These are phyloP conservation scores for Dimocarpus longan DNA, from an alignment of 345 rosid genomes.

Conservation along the genomic window DNA sequence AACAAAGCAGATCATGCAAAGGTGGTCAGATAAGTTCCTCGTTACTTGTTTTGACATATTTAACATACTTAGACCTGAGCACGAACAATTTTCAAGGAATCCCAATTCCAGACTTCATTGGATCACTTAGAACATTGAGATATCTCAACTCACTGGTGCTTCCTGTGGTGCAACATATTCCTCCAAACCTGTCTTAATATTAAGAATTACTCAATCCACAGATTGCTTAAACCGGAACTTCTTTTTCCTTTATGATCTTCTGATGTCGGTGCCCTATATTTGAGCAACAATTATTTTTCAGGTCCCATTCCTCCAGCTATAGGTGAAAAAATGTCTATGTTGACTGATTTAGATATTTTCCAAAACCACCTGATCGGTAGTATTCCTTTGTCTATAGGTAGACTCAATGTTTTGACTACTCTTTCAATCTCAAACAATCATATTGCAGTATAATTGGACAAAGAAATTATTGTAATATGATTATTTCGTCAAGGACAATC, in stretches of 20 bases:
- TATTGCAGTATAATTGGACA: no score
- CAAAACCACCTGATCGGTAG: not conserved
- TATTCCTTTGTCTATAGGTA: not conserved
- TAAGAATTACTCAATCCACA: not conserved
- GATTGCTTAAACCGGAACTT: no score
- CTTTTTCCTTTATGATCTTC: no score
- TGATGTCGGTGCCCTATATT: conserved; percentile 15
- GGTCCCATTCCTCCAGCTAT: conserved; percentile 22
- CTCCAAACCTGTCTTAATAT: conserved; percentile 31
- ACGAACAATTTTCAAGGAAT: conserved; percentile 26
- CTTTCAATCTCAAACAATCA: not conserved
- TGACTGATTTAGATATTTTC: no score
- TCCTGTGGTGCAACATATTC: conserved; percentile 24
- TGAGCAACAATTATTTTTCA: conserved; percentile 25
- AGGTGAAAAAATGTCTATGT: conserved; percentile 10
- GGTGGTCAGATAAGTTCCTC: conserved; percentile 32
- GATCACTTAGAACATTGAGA: conserved; percentile 19
- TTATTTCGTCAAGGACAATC: no score
- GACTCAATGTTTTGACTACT: not conserved
- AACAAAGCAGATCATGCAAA: not conserved
- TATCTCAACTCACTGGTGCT: conserved; percentile 35
- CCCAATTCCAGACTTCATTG: conserved; percentile 30
- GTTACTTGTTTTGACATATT: conserved; percentile 17
- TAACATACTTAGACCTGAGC: conserved; percentile 34
- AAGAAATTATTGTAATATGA: no score